Conservation (phyloP, 1,284 basidiomycete genomes). For the Cutaneotrichosporon dermatis region DNA sequence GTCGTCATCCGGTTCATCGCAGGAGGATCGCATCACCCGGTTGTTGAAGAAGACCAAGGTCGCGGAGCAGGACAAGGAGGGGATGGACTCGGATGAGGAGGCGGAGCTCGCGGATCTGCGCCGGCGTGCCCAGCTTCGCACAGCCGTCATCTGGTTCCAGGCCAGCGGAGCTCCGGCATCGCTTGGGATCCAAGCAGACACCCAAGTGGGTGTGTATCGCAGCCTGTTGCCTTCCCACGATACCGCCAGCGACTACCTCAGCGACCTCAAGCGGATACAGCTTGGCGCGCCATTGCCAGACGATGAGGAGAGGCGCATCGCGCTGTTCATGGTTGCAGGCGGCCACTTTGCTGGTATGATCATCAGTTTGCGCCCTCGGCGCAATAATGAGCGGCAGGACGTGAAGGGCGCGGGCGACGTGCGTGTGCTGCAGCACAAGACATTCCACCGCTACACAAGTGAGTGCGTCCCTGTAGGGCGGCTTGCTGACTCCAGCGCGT, state of each 20-base stretch:
- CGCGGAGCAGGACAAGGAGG: no score
- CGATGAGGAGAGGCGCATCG: constrained; percentile 72
- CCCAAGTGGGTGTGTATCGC: constrained; percentile 85
- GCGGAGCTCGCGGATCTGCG: constrained; percentile 44
- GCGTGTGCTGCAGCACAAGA: constrained; percentile 85
- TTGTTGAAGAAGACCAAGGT: constrained; percentile 57
- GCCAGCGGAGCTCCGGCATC: constrained; percentile 50
- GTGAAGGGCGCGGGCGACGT: constrained; percentile 56
- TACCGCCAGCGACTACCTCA: constrained; percentile 45
- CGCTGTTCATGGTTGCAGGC: constrained; percentile 91
- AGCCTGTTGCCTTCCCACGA: constrained; percentile 61
- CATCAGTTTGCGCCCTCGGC: constrained; percentile 55
- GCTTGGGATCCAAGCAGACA: constrained; percentile 53
- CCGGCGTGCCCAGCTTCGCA: constrained; percentile 56
- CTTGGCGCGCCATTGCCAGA: constrained; percentile 42
- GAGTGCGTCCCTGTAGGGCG: constrained; percentile 16
- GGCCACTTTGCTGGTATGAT: constrained; percentile 96
- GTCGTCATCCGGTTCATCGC: constrained; percentile 56
- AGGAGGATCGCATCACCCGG: constrained; percentile 53
- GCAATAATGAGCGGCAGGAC: constrained; percentile 57
- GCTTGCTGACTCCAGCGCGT: constrained; percentile 56
- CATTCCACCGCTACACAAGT: constrained; percentile 99
- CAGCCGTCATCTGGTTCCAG: constrained; percentile 84
- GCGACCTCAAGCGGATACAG: constrained; percentile 64
- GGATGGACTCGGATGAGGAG: constrained; percentile 37